phyloP scores from a whole-genome alignment of 1,139 yeast species.

The Kodamaea ohmeri region DNA sequence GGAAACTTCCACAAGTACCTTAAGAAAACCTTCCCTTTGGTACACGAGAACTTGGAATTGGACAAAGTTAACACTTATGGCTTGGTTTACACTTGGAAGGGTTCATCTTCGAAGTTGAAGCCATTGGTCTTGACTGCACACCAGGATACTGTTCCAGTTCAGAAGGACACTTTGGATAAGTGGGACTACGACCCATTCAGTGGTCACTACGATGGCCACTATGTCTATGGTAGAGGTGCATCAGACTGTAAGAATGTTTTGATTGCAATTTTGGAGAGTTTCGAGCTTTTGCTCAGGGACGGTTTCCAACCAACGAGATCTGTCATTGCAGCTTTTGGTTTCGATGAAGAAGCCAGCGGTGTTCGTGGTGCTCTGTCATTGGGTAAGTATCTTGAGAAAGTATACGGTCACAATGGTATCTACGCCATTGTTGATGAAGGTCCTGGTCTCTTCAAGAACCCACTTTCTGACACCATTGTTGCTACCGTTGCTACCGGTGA shows the following conservation, averaged over 20 bases:
- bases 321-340: slow-evolving; percentile 60
- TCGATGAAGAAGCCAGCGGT: slow-evolving; percentile 72
- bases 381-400: slow-evolving; percentile 39
- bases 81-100: slow-evolving; percentile 65
- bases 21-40: slow-evolving; percentile 55
- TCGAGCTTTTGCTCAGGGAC: slow-evolving; percentile 45
- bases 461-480: slow-evolving; percentile 30
- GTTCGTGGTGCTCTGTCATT: slow-evolving; percentile 51
- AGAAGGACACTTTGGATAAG: slow-evolving; percentile 47
- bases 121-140: slow-evolving; percentile 75
- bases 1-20: slow-evolving; percentile 47
- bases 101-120: slow-evolving; percentile 49
- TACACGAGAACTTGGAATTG: slow-evolving; percentile 47
- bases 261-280: slow-evolving; percentile 56
- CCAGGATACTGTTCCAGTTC: slow-evolving; percentile 84
- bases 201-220: slow-evolving; percentile 52
- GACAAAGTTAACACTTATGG: slow-evolving; percentile 66
- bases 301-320: slow-evolving; percentile 56
- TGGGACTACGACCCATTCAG: slow-evolving; percentile 74
- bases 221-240: slow-evolving; percentile 64
- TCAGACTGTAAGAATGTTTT: slow-evolving; percentile 61
- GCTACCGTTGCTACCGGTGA: slow-evolving; percentile 56
- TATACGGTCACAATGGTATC: slow-evolving; percentile 55
- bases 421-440: slow-evolving; percentile 69
- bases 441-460: slow-evolving; percentile 31